phyloP scores from a whole-genome alignment of 2,329 filamentous ascomycete species.

The Cytospora piceicola region DNA sequence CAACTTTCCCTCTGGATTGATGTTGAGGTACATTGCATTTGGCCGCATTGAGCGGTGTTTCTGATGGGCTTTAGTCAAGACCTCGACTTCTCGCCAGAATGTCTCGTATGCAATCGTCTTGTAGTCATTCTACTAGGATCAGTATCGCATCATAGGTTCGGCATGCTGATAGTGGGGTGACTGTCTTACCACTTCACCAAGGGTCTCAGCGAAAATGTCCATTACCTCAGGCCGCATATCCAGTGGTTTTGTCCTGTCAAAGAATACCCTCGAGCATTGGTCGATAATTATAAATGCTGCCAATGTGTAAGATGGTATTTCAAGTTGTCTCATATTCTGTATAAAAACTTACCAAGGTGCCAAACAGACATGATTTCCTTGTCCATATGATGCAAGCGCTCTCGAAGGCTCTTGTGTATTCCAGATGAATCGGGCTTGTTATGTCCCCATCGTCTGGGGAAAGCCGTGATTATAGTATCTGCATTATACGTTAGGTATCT shows the following conservation, averaged over 20 bases:
- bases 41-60: background rate
- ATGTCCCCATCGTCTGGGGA: slow-evolving; percentile 21
- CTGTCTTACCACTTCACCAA: slow-evolving; percentile 3
- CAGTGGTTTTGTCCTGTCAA: slow-evolving; percentile 23
- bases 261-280: slow-evolving; percentile 28
- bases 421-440: slow-evolving; percentile 27
- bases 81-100: slow-evolving; percentile 5
- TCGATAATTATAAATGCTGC: slow-evolving; percentile 26
- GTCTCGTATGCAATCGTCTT: background rate
- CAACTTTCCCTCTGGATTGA: slow-evolving; percentile 17
- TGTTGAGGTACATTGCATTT: slow-evolving; percentile 16
- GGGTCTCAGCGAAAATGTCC: slow-evolving; percentile 21
- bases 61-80: background rate
- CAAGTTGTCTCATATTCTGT: background rate
- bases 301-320: background rate
- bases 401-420: slow-evolving; percentile 25
- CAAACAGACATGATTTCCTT: slow-evolving; percentile 18
- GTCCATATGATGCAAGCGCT: background rate
- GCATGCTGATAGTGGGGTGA: background rate
- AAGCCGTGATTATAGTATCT: slow-evolving; percentile 25
- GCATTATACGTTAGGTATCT: background rate
- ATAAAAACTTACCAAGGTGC: slow-evolving; percentile 13
- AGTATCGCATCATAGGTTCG: background rate
- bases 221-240: slow-evolving; percentile 23
- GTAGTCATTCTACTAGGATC: background rate